Evolutionary conservation across 2,329 filamentous ascomycete genomes (phyloP).

Genomic region (Helotiales sp.): DNA sequence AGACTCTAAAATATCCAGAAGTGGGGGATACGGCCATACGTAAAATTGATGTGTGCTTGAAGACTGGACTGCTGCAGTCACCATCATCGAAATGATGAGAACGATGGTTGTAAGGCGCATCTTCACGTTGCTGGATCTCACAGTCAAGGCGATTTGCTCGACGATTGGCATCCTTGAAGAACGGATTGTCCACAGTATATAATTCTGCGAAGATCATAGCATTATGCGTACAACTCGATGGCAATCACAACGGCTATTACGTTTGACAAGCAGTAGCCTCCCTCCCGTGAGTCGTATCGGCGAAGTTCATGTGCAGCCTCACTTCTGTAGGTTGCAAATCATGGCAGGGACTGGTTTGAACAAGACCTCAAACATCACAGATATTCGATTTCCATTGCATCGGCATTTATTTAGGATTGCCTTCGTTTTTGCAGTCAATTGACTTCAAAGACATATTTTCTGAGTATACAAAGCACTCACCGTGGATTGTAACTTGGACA

Average conservation of each 20-base stretch:
- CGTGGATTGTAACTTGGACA: too few species aligned
- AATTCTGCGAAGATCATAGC: neutral
- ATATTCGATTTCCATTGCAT: too few species aligned
- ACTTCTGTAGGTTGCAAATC: neutral
- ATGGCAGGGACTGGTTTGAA: too few species aligned
- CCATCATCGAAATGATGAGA: neutral
- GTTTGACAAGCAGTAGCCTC: neutral
- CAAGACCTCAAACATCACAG: neutral
- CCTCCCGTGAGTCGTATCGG: neutral
- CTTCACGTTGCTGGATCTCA: neutral
- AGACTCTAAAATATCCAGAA: neutral
- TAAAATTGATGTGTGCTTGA: neutral
- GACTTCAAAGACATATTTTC: too few species aligned
- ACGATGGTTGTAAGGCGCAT: neutral
- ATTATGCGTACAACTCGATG: neutral
- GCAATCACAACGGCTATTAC: neutral
- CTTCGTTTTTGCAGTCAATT: too few species aligned
- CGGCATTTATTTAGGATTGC: too few species aligned
- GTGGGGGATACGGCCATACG: neutral
- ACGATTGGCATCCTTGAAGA: too few species aligned
- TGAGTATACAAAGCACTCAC: too few species aligned
- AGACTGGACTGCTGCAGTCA: neutral
- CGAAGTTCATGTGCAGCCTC: neutral
- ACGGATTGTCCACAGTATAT: neutral
- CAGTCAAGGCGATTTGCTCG: neutral